Conservation (phyloP, 1,284 basidiomycete species). For the Melampsora larici-populina region DNA sequence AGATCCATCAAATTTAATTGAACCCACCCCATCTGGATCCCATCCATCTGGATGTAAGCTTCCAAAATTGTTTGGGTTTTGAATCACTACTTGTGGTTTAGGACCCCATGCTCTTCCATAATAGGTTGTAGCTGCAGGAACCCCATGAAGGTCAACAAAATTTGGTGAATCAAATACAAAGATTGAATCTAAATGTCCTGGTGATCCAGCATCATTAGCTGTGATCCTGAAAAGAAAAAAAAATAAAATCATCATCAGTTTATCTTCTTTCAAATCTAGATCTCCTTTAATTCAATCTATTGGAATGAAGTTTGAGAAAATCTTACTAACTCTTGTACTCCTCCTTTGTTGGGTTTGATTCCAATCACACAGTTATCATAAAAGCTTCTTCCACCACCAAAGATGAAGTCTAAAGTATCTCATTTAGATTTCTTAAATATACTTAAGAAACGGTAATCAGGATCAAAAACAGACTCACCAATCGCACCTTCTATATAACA, state of each 20-base stretch:
- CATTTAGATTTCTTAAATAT: no score
- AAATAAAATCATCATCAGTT: background rate
- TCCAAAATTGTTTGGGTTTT: background rate
- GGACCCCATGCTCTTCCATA: background rate
- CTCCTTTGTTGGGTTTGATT: background rate
- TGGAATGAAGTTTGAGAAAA: background rate
- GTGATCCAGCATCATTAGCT: background rate
- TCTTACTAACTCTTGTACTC: background rate
- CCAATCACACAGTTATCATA: constrained; percentile 19
- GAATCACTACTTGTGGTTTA: background rate
- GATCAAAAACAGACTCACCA: constrained; percentile 18
- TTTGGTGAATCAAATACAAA: background rate
- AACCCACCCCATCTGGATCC: background rate
- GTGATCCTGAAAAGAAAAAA: background rate
- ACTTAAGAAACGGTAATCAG: no score
- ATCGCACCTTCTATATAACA: constrained; percentile 32
- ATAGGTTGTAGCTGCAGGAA: background rate
- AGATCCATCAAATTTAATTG: background rate
- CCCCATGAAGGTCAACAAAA: background rate
- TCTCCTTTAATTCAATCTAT: background rate
- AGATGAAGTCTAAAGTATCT: constrained; percentile 26
- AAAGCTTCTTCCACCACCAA: constrained; percentile 18
- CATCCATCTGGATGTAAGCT: background rate
- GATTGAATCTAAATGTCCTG: no score
- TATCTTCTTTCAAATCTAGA: no score